Evolutionary conservation across 805 yeast genomes (phyloP).

Genomic region (Yarrowia alimentaria): DNA sequence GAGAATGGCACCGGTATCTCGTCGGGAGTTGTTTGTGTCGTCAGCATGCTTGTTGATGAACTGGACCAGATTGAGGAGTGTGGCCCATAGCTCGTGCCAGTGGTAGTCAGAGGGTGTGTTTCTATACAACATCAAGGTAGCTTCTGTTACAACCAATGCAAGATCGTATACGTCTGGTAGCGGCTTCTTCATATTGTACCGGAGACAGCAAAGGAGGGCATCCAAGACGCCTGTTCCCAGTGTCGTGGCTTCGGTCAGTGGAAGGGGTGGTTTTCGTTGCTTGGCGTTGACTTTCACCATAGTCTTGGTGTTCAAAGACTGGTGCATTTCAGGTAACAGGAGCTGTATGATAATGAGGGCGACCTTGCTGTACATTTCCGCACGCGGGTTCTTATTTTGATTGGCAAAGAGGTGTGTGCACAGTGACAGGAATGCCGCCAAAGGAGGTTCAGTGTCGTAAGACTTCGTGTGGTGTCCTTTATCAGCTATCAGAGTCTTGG

Average conservation of each 20-base stretch:
- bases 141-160: slow-evolving; percentile 28
- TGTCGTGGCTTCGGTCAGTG: slow-evolving; percentile 33
- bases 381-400: slow-evolving; percentile 34
- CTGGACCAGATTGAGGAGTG: slow-evolving; percentile 37
- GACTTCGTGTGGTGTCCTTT: slow-evolving; percentile 31
- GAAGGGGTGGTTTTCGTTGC: slow-evolving; percentile 36
- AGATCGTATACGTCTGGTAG: slow-evolving; percentile 36
- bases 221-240: slow-evolving; percentile 42
- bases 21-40: slow-evolving; percentile 29
- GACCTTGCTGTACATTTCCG: slow-evolving; percentile 38
- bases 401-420: slow-evolving; percentile 38
- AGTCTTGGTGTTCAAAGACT: slow-evolving; percentile 27
- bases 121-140: not conserved
- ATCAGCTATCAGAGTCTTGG: slow-evolving; percentile 32
- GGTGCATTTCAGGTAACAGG: slow-evolving; percentile 37
- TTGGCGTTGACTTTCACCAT: slow-evolving; percentile 24
- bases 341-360: slow-evolving; percentile 37
- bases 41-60: slow-evolving; percentile 34
- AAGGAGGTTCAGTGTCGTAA: slow-evolving; percentile 32
- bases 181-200: slow-evolving; percentile 37
- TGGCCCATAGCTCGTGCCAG: slow-evolving; percentile 44
- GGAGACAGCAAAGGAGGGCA: slow-evolving; percentile 37
- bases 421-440: slow-evolving; percentile 38
- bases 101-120: slow-evolving; percentile 35
- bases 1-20: slow-evolving; percentile 33